A percentile compares a stretch with the other conserved stretches of the same genome.
Evolutionary conservation across 2,329 filamentous ascomycete species (phyloP).

Genomic region (Truncatella angustata): DNA sequence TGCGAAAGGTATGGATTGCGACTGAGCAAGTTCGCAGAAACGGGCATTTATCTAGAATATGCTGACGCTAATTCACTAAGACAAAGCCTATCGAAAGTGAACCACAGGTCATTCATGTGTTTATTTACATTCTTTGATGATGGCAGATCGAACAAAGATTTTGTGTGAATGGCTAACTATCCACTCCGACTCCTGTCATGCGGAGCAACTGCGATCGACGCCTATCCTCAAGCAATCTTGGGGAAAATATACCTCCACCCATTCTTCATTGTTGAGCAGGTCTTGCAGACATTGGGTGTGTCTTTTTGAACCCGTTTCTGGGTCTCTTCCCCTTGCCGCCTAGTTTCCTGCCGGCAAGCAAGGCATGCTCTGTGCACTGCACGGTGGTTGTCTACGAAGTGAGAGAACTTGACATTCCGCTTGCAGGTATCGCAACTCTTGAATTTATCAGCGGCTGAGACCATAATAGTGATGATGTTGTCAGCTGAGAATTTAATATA

Average conservation of each 20-base stretch:
- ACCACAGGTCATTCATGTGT: too few relatives aligned
- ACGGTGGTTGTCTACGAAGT: not conserved
- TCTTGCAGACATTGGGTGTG: not conserved
- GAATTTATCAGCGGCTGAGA: not conserved
- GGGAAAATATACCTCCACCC: not conserved
- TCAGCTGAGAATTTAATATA: too few relatives aligned
- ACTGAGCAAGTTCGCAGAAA: too few relatives aligned
- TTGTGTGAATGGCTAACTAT: too few relatives aligned
- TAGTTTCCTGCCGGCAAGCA: not conserved
- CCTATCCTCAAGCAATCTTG: not conserved
- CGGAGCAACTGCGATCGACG: too few relatives aligned
- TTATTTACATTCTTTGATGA: too few relatives aligned
- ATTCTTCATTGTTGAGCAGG: not conserved
- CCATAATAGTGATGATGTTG: not conserved
- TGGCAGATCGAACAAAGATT: too few relatives aligned
- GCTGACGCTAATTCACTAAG: too few relatives aligned
- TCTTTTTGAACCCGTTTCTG: not conserved
- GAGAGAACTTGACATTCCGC: not conserved
- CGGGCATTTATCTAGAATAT: too few relatives aligned
- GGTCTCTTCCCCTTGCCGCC: not conserved
- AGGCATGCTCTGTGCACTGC: not conserved
- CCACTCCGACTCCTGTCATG: too few relatives aligned
- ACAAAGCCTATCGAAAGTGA: too few relatives aligned
- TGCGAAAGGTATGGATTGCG: too few relatives aligned
- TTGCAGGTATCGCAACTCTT: not conserved